A percentile compares a stretch with the other conserved stretches of the same genome.
phyloP scores from a whole-genome alignment of 1,139 yeast genomes.

The Entelexis sorbosivorans region DNA sequence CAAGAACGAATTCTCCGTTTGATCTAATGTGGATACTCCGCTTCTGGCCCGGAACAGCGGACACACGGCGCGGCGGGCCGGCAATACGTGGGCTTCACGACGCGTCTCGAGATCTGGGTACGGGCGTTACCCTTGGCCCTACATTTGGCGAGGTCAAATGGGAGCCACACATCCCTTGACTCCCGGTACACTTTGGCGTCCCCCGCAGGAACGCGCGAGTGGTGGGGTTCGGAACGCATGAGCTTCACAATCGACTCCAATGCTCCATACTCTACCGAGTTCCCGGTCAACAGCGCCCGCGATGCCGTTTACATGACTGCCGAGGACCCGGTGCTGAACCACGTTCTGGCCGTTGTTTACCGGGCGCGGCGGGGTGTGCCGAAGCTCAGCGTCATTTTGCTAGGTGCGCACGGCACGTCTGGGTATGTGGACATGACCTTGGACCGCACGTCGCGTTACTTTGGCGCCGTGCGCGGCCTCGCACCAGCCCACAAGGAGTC shows the following conservation, averaged over 20 bases:
- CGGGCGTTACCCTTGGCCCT: neutral
- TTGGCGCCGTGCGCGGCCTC: constrained; percentile 68
- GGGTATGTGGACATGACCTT: constrained; percentile 52
- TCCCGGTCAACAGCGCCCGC: constrained; percentile 22
- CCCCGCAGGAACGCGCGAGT: neutral
- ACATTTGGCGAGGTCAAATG: neutral
- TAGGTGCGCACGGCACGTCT: constrained; percentile 62
- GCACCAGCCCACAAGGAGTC: constrained; percentile 41
- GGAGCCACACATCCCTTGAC: neutral
- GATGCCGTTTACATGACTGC: constrained; percentile 34
- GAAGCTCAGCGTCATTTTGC: constrained; percentile 47
- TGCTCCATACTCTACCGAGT: constrained; percentile 29
- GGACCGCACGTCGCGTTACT: constrained; percentile 53
- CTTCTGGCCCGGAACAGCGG: too few species aligned
- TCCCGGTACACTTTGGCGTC: neutral
- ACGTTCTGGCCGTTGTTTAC: constrained; percentile 28
- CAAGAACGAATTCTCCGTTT: too few species aligned
- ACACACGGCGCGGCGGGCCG: too few species aligned
- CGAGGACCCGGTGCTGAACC: constrained; percentile 31
- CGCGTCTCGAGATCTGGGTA: constrained; percentile 2
- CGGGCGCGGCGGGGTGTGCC: constrained; percentile 20
- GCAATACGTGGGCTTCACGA: neutral
- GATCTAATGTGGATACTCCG: too few species aligned
- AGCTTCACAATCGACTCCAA: constrained; percentile 29
- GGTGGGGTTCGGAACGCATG: constrained; percentile 8